Percentiles rank a stretch among this genome's conserved stretches.
phyloP scores from a whole-genome alignment of 306 rosid genomes.

The Fragaria ananassa region DNA sequence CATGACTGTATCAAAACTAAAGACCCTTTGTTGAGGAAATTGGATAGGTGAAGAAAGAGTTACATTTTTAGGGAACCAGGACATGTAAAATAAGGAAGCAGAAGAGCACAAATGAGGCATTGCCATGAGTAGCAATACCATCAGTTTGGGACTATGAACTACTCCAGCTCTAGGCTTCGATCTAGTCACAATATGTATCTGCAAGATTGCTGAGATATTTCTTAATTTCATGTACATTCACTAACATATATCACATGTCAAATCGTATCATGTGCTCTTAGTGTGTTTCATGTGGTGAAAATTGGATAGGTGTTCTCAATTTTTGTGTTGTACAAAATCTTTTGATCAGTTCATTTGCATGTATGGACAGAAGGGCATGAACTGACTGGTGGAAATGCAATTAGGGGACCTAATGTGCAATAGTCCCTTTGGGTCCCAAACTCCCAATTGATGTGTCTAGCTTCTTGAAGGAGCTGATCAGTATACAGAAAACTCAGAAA shows the following conservation, averaged over 20 bases:
- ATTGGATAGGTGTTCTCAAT: constrained; percentile 10
- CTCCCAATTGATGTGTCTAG: constrained; percentile 15
- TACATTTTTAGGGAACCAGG: background rate
- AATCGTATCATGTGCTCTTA: background rate
- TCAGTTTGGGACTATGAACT: background rate
- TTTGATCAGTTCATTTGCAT: constrained; percentile 2
- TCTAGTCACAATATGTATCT: background rate
- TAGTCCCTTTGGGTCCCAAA: constrained; percentile 18
- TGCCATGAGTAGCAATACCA: background rate
- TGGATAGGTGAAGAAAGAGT: constrained; percentile 2
- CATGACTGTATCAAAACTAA: constrained; percentile 15
- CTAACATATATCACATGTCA: background rate
- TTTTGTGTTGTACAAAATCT: constrained; percentile 11
- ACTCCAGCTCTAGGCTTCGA: background rate
- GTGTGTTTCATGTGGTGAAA: constrained; percentile 14
- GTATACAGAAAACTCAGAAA: background rate
- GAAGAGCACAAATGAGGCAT: background rate
- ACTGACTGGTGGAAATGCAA: constrained; percentile 12
- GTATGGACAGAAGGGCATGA: background rate
- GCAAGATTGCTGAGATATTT: background rate
- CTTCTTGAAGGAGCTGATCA: background rate
- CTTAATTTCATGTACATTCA: background rate
- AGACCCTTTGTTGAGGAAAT: background rate
- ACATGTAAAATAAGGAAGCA: constrained; percentile 3
- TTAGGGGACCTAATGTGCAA: constrained; percentile 17